Percentiles rank a stretch among this genome's conserved stretches.
These are phyloP conservation scores for Didymella pomorum DNA, from an alignment of 2,329 filamentous ascomycete genomes.

Conservation along the genomic window DNA sequence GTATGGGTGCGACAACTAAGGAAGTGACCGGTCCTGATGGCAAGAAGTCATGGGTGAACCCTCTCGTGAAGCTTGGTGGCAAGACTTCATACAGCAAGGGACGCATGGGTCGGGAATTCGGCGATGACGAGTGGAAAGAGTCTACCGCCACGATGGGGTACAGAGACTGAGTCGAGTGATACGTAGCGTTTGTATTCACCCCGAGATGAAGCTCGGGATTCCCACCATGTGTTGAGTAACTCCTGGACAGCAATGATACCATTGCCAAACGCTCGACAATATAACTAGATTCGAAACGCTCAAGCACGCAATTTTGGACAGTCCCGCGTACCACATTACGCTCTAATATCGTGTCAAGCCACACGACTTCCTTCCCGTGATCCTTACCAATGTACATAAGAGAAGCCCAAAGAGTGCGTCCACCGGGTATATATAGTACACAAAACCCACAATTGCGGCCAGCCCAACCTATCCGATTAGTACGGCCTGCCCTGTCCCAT, in stretches of 20 bases:
- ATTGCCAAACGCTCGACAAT: too few species aligned
- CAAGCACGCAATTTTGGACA: too few species aligned
- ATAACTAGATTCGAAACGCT: too few species aligned
- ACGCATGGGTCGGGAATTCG: slow-evolving; percentile 18
- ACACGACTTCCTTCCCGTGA: not conserved
- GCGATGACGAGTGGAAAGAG: slow-evolving; percentile 16
- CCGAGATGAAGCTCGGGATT: too few species aligned
- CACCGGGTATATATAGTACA: slow-evolving; percentile 7
- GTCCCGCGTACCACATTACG: not conserved
- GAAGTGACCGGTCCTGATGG: slow-evolving; percentile 18
- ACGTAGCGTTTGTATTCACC: not conserved
- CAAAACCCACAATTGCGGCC: slow-evolving; percentile 1
- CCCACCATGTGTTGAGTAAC: too few species aligned
- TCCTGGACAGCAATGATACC: too few species aligned
- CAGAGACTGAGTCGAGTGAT: not conserved
- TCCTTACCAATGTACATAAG: slow-evolving; percentile 1
- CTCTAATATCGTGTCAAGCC: not conserved
- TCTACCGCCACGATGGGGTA: not conserved
- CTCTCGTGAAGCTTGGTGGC: slow-evolving; percentile 17
- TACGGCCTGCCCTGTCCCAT: not conserved
- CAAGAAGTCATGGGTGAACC: slow-evolving; percentile 21
- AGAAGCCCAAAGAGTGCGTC: slow-evolving; percentile 3
- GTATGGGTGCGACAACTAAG: slow-evolving; percentile 19
- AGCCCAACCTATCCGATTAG: not conserved
- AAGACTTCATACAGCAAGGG: slow-evolving; percentile 21